Conservation (phyloP, 2,329 filamentous ascomycete species). For the Neoscytalidium dimidiatum region DNA sequence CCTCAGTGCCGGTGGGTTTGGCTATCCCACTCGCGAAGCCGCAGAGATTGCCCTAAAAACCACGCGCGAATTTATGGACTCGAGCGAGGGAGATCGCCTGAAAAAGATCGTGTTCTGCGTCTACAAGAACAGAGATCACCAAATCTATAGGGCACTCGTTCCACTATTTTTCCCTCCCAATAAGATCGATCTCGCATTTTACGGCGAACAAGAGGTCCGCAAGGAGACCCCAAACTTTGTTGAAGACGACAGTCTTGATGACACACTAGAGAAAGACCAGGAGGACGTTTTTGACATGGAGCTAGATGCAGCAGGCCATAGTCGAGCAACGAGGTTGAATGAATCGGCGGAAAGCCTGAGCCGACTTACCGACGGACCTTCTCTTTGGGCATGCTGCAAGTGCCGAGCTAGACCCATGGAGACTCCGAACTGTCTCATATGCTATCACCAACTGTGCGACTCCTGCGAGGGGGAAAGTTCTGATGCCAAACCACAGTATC, state of each 20-base stretch:
- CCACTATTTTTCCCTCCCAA: constrained; percentile 16
- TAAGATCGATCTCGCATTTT: background rate
- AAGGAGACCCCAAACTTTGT: background rate
- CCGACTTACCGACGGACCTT: background rate
- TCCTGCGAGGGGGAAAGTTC: background rate
- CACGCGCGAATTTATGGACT: constrained; percentile 35
- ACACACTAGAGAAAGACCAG: background rate
- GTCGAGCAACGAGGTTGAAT: background rate
- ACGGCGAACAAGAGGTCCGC: background rate
- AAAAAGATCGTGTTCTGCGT: constrained; percentile 36
- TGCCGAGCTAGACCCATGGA: constrained; percentile 16
- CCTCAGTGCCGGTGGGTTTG: constrained; percentile 33
- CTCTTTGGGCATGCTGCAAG: constrained; percentile 11
- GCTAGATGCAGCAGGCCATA: background rate
- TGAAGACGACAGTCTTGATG: background rate
- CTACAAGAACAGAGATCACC: constrained; percentile 29
- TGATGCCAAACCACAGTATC: background rate
- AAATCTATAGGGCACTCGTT: constrained; percentile 34
- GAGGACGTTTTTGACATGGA: background rate
- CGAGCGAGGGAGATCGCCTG: constrained; percentile 25
- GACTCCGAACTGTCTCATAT: constrained; percentile 9
- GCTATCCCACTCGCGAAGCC: constrained; percentile 33
- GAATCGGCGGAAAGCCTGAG: background rate
- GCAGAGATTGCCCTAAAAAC: constrained; percentile 36
- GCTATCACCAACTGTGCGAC: constrained; percentile 12